A percentile compares a stretch with the other conserved stretches of the same genome.
Conservation (phyloP, 1,139 yeast species). For the Diutina sp. region DNA sequence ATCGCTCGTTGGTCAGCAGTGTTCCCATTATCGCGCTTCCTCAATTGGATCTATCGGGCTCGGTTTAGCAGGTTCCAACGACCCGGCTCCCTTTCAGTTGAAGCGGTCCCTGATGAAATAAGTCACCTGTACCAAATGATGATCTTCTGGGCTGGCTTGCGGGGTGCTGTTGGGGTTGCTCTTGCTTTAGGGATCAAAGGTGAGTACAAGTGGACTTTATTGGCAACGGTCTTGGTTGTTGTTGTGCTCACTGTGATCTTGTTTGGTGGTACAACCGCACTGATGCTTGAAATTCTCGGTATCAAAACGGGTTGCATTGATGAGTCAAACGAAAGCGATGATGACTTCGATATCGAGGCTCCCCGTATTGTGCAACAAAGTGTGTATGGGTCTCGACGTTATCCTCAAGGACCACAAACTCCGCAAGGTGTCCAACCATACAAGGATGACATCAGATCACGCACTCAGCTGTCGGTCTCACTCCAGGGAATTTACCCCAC, state of each 20-base stretch:
- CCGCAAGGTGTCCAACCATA: not conserved
- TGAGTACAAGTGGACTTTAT: conserved; percentile 74
- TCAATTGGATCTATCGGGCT: conserved; percentile 67
- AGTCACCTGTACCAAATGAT: conserved; percentile 95
- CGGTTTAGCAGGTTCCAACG: conserved; percentile 29
- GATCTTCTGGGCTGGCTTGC: conserved; percentile 98
- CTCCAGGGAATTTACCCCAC: not conserved
- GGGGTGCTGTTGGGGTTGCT: conserved; percentile 99
- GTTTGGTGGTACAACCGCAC: conserved; percentile 97
- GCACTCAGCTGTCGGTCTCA: not conserved
- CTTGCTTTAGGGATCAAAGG: conserved; percentile 96
- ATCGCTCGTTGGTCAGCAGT: conserved; percentile 96
- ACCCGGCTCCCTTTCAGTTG: conserved; percentile 26
- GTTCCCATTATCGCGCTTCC: conserved; percentile 77
- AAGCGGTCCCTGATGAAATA: conserved; percentile 69
- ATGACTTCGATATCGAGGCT: conserved; percentile 89
- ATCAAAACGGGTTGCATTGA: conserved; percentile 86
- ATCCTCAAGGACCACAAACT: not conserved
- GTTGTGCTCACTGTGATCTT: conserved; percentile 92
- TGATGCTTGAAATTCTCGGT: conserved; percentile 90
- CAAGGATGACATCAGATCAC: not conserved
- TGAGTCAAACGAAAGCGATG: conserved; percentile 67
- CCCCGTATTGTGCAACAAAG: conserved; percentile 26
- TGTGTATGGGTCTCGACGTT: not conserved
- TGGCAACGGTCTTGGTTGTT: conserved; percentile 92